Conservation (phyloP, 2,329 filamentous ascomycete species). For the Davidsoniella virescens region DNA sequence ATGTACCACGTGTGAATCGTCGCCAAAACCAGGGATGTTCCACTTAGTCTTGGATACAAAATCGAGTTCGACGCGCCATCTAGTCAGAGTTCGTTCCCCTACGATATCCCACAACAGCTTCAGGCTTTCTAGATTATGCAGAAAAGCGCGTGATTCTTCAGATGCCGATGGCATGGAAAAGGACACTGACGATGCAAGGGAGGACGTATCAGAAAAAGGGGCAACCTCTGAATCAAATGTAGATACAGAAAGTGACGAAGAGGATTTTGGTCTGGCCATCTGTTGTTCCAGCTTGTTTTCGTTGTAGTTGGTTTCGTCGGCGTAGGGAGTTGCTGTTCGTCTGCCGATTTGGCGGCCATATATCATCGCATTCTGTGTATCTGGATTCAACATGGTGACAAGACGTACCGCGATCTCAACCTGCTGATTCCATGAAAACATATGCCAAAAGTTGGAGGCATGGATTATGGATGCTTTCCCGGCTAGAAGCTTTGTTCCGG, state of each 20-base stretch:
- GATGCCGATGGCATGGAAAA: conserved; percentile 9
- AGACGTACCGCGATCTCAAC: conserved; percentile 28
- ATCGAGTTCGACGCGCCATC: conserved; percentile 32
- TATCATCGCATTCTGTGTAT: conserved; percentile 29
- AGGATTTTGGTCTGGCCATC: not conserved
- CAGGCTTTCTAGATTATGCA: conserved; percentile 35
- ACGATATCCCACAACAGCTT: conserved; percentile 38
- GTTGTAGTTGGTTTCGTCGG: not conserved
- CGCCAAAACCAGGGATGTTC: conserved; percentile 14
- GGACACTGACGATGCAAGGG: conserved; percentile 10
- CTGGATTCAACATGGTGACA: conserved; percentile 28
- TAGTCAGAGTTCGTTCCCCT: conserved; percentile 30
- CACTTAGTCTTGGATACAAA: conserved; percentile 15
- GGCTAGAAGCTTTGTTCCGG: conserved; percentile 20
- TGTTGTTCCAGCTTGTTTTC: not conserved
- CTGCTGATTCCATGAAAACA: conserved; percentile 32
- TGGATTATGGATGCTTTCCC: conserved; percentile 32
- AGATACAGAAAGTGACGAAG: conserved; percentile 4
- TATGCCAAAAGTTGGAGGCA: conserved; percentile 33
- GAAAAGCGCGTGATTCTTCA: conserved; percentile 19
- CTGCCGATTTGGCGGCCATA: conserved; percentile 35
- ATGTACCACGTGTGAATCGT: conserved; percentile 12
- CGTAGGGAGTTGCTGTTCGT: conserved; percentile 13
- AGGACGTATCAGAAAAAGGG: conserved; percentile 10
- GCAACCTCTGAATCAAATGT: conserved; percentile 9